Base-by-base conservation (phyloP, 2,329 filamentous ascomycete genomes). In the Chaetothyriales sp. region DNA sequence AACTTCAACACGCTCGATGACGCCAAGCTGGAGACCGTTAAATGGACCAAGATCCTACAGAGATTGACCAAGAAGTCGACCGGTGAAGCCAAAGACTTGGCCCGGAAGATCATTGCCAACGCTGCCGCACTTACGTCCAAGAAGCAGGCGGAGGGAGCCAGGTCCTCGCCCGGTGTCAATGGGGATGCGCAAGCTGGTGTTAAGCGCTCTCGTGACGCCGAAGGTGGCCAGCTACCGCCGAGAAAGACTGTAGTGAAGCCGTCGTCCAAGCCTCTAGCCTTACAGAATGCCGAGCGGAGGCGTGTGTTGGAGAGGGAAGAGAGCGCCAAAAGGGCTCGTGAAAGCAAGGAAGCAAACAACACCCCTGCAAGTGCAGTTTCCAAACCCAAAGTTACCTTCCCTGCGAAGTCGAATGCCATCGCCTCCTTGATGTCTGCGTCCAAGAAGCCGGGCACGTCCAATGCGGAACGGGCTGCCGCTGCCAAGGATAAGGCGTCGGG, bases 21-120 rank as follows among this genome's bases (percentile, higher is more conserved):
- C 53, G 74, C 77, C 47, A 70, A 74, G 47, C 66, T 81, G 20
- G 73, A 78, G 57, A 78, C 77, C 60, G 79, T 75, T 7, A 79
- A 80, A 57, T 65, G 80, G 26, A 70, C 70, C 49, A 81, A 80
- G 60, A 68, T 80, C 15, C 64, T 81, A 15, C 70, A 71, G 2
- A 70, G 73, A 22, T 74, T 79, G 55, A 67, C 74, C 49, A 82
- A 80, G 63, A 75, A 75, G 55, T 77, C 77, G 22, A 74, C 75
- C 55, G 72, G 72, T n/a, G 68, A 72, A 46, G 74, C 73, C 47
- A 78, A 78, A 59, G 68, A 67, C 15, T 68, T 77, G 32, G 74
- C 76, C 3, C 73, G 78, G 57, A 70, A 70, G 56, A 74, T 82
- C 43, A 59, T 77, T 45, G 68, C 71, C 20, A 73, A 73, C 60